Base-by-base conservation (phyloP, 2,329 filamentous ascomycete species). In the Curvularia hawaiiensis region DNA sequence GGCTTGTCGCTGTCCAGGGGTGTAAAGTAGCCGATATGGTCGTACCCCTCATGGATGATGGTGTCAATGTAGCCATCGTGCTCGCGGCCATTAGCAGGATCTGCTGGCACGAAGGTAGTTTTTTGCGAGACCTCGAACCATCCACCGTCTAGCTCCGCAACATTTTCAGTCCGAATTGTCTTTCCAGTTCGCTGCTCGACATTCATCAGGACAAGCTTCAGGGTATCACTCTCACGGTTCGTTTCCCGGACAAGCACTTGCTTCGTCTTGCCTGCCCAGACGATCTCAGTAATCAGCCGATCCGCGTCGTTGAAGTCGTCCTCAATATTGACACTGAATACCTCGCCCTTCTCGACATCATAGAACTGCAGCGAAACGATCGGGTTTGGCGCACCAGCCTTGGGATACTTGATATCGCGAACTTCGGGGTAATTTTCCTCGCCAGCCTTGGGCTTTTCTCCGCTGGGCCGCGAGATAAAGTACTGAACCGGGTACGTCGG, bases 91-190 rank as follows among this genome's bases (percentile, higher is more conserved):
- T 90, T 91, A 11, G 79, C 75, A 22, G 90, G 84, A 73, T 97
- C 91, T 3, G 92, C 90, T 2, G 95, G 95, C 56, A 99, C 88
- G 71, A 90, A 98, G 14, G 82, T 87, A 3, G 93, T 97, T 41
- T 89, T 86, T 68, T 97, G 89, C 1, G 92, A 91, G 41, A 97
- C 91, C 78, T 99, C 95, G 68, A 97, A 94, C 95, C 95, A 99
- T 33, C 95, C 96, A 22, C 93, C 93, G 74, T 99, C 95, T n/a
- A 97, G 82, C 56, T 89, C 83, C 63, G 87, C 85, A 48, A 97
- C 87, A 74, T 99, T 87, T 48, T 91, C 85, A 20, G 88, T 89
- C 62, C 94, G 85, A 47, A 97, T 87, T 0, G 90, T 89, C 75
- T 89, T 90, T 30, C 91, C 93, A 20, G 85, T 87, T 47, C 92